These are phyloP conservation scores for Colletotrichum filicis DNA, from an alignment of 2,329 filamentous ascomycete genomes.

Conservation along the genomic window DNA sequence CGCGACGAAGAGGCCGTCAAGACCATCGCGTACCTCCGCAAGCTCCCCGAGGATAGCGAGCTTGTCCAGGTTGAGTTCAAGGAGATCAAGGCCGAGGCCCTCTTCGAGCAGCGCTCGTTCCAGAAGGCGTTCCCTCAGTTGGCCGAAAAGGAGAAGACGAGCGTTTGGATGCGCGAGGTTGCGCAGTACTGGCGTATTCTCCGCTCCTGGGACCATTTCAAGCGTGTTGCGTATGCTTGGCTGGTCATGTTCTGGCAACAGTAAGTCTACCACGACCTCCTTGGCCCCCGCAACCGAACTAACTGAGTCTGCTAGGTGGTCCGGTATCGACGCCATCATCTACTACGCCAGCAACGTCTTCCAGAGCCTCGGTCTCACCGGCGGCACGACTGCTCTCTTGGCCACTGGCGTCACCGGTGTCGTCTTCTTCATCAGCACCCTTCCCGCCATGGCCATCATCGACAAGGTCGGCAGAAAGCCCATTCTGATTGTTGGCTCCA, in stretches of 20 bases:
- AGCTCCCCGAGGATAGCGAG: slow-evolving; percentile 67
- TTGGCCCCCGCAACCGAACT: background rate
- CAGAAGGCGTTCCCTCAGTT: slow-evolving; percentile 56
- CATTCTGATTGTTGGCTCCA: slow-evolving; percentile 49
- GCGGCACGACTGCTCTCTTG: slow-evolving; percentile 67
- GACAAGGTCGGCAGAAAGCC: slow-evolving; percentile 54
- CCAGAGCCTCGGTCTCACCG: slow-evolving; percentile 69
- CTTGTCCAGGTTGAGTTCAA: slow-evolving; percentile 62
- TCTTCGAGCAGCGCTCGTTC: slow-evolving; percentile 55
- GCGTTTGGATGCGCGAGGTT: slow-evolving; percentile 54
- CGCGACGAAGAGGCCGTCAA: slow-evolving; percentile 46
- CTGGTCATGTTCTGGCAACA: slow-evolving; percentile 61
- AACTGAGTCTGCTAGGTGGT: slow-evolving; percentile 2
- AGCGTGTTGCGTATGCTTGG: slow-evolving; percentile 55
- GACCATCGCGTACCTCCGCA: slow-evolving; percentile 69
- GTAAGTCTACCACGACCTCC: slow-evolving; percentile 41
- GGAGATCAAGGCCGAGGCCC: slow-evolving; percentile 56
- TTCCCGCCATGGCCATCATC: slow-evolving; percentile 48
- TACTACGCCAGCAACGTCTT: slow-evolving; percentile 68
- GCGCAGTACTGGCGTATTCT: slow-evolving; percentile 62
- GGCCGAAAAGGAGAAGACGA: slow-evolving; percentile 51
- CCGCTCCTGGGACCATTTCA: slow-evolving; percentile 60
- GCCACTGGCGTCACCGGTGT: slow-evolving; percentile 73
- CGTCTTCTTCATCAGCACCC: slow-evolving; percentile 52
- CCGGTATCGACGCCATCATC: slow-evolving; percentile 53